These are phyloP conservation scores for Emergomyces orientalis DNA, from an alignment of 2,329 filamentous ascomycete genomes.

Conservation along the genomic window DNA sequence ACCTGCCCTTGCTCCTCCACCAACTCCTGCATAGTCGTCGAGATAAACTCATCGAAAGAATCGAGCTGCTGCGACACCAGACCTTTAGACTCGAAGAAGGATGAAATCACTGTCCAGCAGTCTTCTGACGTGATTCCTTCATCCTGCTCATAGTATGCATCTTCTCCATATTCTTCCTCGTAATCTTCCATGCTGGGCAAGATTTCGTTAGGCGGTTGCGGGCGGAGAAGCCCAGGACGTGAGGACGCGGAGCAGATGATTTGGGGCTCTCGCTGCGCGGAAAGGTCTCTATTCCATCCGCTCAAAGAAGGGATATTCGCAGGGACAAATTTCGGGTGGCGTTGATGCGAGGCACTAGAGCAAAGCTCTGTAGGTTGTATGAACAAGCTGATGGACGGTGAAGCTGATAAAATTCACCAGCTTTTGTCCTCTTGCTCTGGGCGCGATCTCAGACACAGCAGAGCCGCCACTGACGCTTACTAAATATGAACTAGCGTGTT, in stretches of 20 bases:
- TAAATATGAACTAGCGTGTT: not conserved
- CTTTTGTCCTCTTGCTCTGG: not conserved
- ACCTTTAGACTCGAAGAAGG: constrained; percentile 94
- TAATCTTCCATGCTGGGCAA: constrained; percentile 45
- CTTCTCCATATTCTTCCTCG: constrained; percentile 58
- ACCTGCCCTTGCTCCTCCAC: constrained; percentile 86
- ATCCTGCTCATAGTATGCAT: constrained; percentile 57
- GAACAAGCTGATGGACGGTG: not conserved
- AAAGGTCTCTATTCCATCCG: constrained; percentile 1
- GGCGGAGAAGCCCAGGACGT: not conserved
- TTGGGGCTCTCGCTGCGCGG: not conserved
- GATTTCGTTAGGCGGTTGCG: constrained; percentile 6
- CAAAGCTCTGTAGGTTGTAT: not conserved
- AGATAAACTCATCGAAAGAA: constrained; percentile 95
- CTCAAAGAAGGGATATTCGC: not conserved
- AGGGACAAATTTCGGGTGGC: not conserved
- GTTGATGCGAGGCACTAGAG: not conserved
- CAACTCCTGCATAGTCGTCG: constrained; percentile 86
- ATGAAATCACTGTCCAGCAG: constrained; percentile 95
- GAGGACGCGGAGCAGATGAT: not conserved
- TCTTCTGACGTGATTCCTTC: constrained; percentile 88
- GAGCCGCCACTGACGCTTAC: not conserved
- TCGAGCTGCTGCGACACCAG: constrained; percentile 96
- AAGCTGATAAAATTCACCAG: constrained; percentile 3
- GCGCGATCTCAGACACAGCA: not conserved